These are phyloP conservation scores for Termitomyces sp. DNA, from an alignment of 768 basidiomycete genomes.

Conservation along the genomic window DNA sequence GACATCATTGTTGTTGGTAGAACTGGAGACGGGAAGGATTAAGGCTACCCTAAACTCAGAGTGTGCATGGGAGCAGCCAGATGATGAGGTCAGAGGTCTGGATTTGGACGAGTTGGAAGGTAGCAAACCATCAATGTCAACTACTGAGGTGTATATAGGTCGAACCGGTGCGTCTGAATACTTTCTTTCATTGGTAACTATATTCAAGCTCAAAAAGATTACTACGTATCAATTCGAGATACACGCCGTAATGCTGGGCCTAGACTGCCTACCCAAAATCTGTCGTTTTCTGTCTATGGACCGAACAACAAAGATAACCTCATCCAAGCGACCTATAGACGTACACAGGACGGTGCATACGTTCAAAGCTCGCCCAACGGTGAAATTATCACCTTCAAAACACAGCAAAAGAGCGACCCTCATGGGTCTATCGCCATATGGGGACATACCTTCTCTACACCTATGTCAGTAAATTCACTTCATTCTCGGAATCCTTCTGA, in stretches of 20 bases:
- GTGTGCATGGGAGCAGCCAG: conserved; percentile 73
- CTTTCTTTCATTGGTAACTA: neutral
- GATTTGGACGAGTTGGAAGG: conserved; percentile 44
- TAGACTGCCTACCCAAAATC: conserved; percentile 61
- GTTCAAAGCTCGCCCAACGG: conserved; percentile 80
- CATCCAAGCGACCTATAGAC: conserved; percentile 69
- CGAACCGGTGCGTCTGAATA: conserved; percentile 38
- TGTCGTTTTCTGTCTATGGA: conserved; percentile 89
- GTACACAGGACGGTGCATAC: conserved; percentile 76
- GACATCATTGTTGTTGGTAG: conserved; percentile 72
- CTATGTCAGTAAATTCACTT: conserved; percentile 51
- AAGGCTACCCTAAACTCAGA: conserved; percentile 73
- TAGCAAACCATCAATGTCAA: conserved; percentile 30
- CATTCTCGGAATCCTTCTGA: neutral
- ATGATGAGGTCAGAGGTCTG: conserved; percentile 39
- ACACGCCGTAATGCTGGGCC: conserved; percentile 35
- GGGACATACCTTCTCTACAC: conserved; percentile 55
- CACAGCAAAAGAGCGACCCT: conserved; percentile 21
- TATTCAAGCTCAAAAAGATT: conserved; percentile 51
- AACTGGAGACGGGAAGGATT: conserved; percentile 77
- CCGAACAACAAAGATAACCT: conserved; percentile 85
- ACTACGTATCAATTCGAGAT: conserved; percentile 73
- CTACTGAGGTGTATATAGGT: conserved; percentile 47
- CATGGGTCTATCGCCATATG: conserved; percentile 44
- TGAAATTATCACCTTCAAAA: conserved; percentile 71